Percentiles rank a stretch among this genome's conserved stretches.
Conservation (phyloP, 192 early-diverging fungal species). For the Umbelopsis vinacea region DNA sequence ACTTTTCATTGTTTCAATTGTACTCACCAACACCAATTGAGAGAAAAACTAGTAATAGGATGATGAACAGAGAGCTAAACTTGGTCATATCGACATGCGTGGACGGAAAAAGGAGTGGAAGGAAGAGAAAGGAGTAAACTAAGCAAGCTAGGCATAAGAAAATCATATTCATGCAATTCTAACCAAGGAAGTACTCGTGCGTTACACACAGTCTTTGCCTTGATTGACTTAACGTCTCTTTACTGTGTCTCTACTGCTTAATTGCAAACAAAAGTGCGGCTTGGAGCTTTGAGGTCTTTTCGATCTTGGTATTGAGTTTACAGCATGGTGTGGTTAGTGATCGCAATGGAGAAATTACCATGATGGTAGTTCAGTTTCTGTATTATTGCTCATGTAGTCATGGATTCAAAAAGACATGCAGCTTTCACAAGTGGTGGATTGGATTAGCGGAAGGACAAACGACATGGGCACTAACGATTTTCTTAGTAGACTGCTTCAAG, state of each 20-base stretch:
- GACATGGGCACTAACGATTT: no score
- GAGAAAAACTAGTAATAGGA: not conserved
- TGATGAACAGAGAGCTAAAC: not conserved
- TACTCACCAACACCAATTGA: constrained; percentile 7
- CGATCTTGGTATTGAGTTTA: no score
- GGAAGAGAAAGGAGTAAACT: not conserved
- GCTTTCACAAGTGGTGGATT: no score
- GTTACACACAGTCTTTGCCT: constrained; percentile 16
- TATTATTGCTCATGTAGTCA: no score
- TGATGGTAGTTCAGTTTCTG: no score
- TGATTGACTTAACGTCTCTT: constrained; percentile 12
- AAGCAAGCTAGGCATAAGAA: not conserved
- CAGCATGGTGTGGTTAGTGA: no score
- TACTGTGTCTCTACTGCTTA: not conserved
- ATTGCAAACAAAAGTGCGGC: not conserved
- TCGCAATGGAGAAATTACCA: no score
- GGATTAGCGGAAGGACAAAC: no score
- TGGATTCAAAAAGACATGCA: no score
- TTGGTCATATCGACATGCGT: constrained; percentile 20
- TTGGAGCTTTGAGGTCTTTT: no score
- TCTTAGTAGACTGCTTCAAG: no score
- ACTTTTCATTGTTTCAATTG: not conserved
- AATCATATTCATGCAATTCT: not conserved
- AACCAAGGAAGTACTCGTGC: constrained; percentile 23
- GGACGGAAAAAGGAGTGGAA: constrained; percentile 2